Percentiles rank a stretch among this genome's conserved stretches.
phyloP scores from a whole-genome alignment of 768 basidiomycete species.

The Tricholoma terreum region DNA sequence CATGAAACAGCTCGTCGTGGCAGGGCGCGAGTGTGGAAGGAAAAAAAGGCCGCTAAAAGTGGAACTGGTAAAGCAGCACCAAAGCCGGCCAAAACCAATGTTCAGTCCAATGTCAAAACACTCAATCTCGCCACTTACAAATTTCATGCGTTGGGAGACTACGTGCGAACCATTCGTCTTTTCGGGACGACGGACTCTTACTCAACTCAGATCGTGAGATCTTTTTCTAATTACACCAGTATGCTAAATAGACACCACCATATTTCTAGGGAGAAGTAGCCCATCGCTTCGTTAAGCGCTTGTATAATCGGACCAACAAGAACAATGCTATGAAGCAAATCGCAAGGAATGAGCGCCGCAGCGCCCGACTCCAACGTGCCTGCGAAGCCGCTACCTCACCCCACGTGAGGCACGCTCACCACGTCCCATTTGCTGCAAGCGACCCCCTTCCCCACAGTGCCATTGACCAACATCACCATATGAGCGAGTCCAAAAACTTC shows the following conservation, averaged over 20 bases:
- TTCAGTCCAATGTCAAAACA: conserved; percentile 7
- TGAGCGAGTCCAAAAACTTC: no score
- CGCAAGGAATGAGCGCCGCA: no score
- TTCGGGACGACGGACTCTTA: conserved; percentile 21
- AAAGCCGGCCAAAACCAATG: background rate
- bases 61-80: background rate
- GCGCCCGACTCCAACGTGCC: no score
- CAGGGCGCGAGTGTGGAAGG: background rate
- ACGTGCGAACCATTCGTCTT: conserved; percentile 14
- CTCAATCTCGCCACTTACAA: conserved; percentile 28
- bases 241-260: background rate
- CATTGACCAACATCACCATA: no score
- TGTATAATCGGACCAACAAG: no score
- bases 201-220: conserved; percentile 16
- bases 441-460: no score
- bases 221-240: background rate
- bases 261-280: background rate
- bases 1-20: background rate
- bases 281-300: background rate
- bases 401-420: no score
- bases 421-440: no score
- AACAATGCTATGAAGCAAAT: no score
- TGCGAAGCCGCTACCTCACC: no score
- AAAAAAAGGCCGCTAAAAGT: conserved; percentile 1
- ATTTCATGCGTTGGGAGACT: conserved; percentile 29